Evolutionary conservation across 768 basidiomycete species (phyloP), one percentile per base, ranked within the genome.

Genomic region (Mycena latifolia): DNA sequence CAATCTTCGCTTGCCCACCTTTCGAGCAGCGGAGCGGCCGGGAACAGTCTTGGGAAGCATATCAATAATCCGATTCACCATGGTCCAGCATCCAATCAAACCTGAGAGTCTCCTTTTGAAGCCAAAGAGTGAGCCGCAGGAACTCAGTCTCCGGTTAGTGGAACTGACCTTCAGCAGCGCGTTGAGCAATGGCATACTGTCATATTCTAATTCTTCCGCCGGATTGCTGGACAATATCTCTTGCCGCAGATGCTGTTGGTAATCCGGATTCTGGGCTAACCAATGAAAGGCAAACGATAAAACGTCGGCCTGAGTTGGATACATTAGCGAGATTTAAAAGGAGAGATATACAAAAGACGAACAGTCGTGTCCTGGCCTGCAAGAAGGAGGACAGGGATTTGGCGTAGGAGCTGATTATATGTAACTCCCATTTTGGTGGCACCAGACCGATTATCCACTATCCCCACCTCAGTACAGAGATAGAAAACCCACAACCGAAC

Each of bases 161-260:
- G 31, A 22, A 33, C n/a, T 35, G 27, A 70, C 65, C 51, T 70
- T 70, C 61, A 67, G 63, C 39, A 66, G 48, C 15, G 65, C 69
- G 56, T 67, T 35, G 8, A 35, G 33, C 33, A 35, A 14, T 14
- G 33, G 33, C 33, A 35, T 35, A 6, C 14, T 6, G 33, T 35
- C 33, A 35, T 35, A 14, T 7, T 35, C 33, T 35, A 14, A 35
- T 35, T 14, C 33, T 7, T 14, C 33, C 33, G 8, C 33, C 33
- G 14, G 14, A 14, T 35, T 35, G 33, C 33, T 14, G 14, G 33
- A 35, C 14, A 35, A 35, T 6, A 35, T 35, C 33, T 35, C 33
- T 35, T 14, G 33, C 14, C 33, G 33, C 33, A 35, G 14, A 6
- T 35, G 8, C 14, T 35, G 8, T 35, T 35, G 33, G 14, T 7